phyloP scores from a whole-genome alignment of 257 asterid species.

The Nicotiana sylvestris region DNA sequence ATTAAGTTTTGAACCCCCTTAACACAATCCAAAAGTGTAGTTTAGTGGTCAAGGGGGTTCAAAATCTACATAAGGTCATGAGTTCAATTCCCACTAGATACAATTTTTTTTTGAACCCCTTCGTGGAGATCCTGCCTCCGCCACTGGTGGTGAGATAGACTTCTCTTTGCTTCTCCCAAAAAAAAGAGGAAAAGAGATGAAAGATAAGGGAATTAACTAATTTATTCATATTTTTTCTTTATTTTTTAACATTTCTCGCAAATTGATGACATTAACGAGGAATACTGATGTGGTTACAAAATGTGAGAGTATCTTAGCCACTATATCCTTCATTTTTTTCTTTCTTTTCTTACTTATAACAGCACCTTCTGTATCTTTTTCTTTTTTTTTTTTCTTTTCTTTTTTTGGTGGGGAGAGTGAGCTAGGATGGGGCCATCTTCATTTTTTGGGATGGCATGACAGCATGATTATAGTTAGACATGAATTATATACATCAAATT shows the following conservation, averaged over 20 bases:
- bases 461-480: neutral
- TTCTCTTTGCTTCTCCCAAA: too few relatives aligned
- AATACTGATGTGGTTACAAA: neutral
- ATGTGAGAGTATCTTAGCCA: neutral
- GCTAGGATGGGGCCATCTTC: neutral
- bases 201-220: neutral
- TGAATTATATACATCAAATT: neutral
- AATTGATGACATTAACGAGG: neutral
- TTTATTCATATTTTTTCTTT: neutral
- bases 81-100: too few relatives aligned
- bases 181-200: neutral
- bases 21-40: too few relatives aligned
- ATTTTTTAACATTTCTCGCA: neutral
- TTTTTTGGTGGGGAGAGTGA: neutral
- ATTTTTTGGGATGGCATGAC: neutral
- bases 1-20: too few relatives aligned
- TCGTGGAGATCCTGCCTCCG: too few relatives aligned
- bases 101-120: too few relatives aligned
- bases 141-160: too few relatives aligned
- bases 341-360: neutral
- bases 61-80: too few relatives aligned
- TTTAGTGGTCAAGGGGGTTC: too few relatives aligned
- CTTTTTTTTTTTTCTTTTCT: neutral
- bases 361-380: neutral
- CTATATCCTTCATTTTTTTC: neutral